phyloP scores from a whole-genome alignment of 345 rosid genomes.

The Euphorbia peplus region DNA sequence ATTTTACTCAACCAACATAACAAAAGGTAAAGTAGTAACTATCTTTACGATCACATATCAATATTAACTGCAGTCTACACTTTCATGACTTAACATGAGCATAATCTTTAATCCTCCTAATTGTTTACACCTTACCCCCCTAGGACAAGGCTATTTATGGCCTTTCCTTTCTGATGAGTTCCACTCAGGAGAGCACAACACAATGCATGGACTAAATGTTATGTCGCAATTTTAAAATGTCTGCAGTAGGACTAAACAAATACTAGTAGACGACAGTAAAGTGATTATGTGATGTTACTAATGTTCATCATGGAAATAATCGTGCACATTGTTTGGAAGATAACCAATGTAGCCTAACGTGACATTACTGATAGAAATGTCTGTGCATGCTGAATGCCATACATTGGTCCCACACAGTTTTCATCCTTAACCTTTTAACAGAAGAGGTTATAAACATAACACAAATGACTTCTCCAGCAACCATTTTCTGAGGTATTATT shows the following conservation, averaged over 20 bases:
- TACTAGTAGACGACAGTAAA: neutral
- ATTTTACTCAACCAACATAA: neutral
- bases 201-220: neutral
- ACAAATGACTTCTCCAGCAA: neutral
- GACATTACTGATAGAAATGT: neutral
- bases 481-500: neutral
- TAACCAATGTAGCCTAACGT: neutral
- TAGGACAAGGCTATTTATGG: constrained; percentile 2
- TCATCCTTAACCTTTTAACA: neutral
- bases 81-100: neutral
- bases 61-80: neutral
- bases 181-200: neutral
- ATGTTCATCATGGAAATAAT: neutral
- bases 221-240: neutral
- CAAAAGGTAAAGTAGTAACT: neutral
- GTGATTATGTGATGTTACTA: neutral
- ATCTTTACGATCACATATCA: neutral
- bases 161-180: neutral
- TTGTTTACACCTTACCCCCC: neutral
- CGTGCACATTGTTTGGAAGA: neutral
- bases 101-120: neutral
- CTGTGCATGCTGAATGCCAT: neutral
- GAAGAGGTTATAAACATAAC: neutral
- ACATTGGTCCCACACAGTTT: neutral
- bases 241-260: neutral